Conservation (phyloP, 768 basidiomycete species). For the Kwoniella sp. region DNA sequence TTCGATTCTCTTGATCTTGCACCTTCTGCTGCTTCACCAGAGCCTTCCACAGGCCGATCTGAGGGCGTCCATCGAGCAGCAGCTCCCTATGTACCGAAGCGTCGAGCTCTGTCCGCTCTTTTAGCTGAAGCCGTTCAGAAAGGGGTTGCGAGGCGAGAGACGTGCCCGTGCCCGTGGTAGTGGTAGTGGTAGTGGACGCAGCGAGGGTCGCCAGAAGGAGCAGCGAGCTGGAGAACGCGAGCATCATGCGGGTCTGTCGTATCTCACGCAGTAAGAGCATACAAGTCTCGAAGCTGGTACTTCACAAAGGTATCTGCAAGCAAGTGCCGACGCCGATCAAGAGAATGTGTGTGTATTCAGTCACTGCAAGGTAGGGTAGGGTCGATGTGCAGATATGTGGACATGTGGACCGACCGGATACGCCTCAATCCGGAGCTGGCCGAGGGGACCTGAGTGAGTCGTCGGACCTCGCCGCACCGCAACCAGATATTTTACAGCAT, state of each 20-base stretch:
- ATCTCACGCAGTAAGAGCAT: too few relatives aligned
- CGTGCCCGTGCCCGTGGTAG: too few relatives aligned
- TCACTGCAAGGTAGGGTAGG: too few relatives aligned
- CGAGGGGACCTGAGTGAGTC: not conserved
- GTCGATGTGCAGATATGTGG: too few relatives aligned
- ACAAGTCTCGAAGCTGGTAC: too few relatives aligned
- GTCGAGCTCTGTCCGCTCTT: slow-evolving; percentile 20
- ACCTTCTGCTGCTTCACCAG: slow-evolving; percentile 25
- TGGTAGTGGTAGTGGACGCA: not conserved
- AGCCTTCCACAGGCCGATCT: slow-evolving; percentile 42
- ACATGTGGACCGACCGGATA: not conserved
- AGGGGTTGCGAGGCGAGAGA: not conserved
- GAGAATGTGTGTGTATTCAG: too few relatives aligned
- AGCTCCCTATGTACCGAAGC: slow-evolving; percentile 31
- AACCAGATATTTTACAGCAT: not conserved
- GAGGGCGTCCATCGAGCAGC: slow-evolving; percentile 43
- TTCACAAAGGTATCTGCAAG: too few relatives aligned
- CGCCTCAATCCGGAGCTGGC: not conserved
- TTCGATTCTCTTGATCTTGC: not conserved
- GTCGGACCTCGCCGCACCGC: not conserved
- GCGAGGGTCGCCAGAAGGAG: not conserved
- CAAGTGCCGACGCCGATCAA: too few relatives aligned
- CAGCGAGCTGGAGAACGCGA: not conserved
- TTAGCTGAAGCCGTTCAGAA: not conserved
- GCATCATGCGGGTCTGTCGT: too few relatives aligned